A percentile compares a stretch with the other conserved stretches of the same genome.
Evolutionary conservation across 2,329 filamentous ascomycete species (phyloP).

Genomic region (Neocatenulostroma microsporum): DNA sequence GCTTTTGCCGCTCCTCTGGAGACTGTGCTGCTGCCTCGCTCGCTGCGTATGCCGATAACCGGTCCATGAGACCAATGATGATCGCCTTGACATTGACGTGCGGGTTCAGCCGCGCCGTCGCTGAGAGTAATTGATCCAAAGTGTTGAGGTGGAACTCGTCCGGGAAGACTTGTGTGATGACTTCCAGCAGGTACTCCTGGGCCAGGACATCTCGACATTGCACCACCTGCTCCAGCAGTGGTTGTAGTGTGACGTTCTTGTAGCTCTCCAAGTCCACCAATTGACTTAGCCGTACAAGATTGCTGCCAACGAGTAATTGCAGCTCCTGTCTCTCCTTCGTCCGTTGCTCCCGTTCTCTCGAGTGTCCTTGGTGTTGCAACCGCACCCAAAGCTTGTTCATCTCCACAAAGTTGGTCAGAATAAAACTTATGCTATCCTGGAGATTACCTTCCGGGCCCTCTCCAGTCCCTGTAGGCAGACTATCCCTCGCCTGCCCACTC

Average conservation of each 20-base stretch:
- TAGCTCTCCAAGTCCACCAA: constrained; percentile 92
- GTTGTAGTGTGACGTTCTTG: constrained; percentile 80
- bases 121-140: constrained; percentile 86
- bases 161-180: constrained; percentile 97
- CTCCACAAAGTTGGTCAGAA: constrained; percentile 97
- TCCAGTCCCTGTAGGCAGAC: constrained; percentile 68
- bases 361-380: constrained; percentile 94
- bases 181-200: constrained; percentile 94
- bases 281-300: constrained; percentile 89
- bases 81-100: constrained; percentile 98
- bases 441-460: constrained; percentile 93
- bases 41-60: constrained; percentile 88
- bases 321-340: constrained; percentile 93
- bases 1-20: constrained; percentile 62
- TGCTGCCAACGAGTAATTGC: constrained; percentile 91
- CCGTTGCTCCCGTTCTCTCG: constrained; percentile 83
- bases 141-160: constrained; percentile 98
- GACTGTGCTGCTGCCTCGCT: constrained; percentile 68
- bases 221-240: constrained; percentile 90
- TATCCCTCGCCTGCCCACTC: constrained; percentile 86
- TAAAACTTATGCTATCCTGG: constrained; percentile 95
- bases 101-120: constrained; percentile 85
- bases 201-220: constrained; percentile 95
- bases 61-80: constrained; percentile 95
- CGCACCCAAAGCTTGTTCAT: constrained; percentile 99